A percentile compares a stretch with the other conserved stretches of the same genome.
Evolutionary conservation across 306 rosid species (phyloP).

Genomic region (Dalbergia cochinchinensis): DNA sequence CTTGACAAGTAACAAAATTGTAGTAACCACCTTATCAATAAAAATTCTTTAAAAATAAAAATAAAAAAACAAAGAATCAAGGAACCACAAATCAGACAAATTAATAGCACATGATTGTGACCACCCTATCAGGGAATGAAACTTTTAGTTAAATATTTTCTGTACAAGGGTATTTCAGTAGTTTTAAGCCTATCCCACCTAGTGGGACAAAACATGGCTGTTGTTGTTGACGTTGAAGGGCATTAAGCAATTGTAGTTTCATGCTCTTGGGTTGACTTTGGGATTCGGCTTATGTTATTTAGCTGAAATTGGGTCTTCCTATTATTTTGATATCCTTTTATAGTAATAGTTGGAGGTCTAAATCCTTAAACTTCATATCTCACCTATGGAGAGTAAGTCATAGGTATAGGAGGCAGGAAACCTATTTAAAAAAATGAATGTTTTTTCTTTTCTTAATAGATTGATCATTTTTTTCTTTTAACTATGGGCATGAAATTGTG

Average conservation of each 20-base stretch:
- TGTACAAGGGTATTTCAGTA: background rate
- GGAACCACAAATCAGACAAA: background rate
- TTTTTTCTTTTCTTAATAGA: background rate
- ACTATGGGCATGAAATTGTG: slow-evolving; percentile 30
- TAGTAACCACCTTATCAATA: background rate
- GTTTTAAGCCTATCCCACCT: background rate
- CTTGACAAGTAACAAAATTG: slow-evolving; percentile 17
- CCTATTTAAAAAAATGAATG: slow-evolving; percentile 17
- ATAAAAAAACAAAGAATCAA: background rate
- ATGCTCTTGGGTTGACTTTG: slow-evolving; percentile 21
- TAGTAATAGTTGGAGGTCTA: slow-evolving; percentile 13
- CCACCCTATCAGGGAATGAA: background rate
- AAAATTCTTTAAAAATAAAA: background rate
- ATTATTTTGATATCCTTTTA: slow-evolving; percentile 18
- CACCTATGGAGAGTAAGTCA: slow-evolving; percentile 25
- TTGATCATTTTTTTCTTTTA: slow-evolving; percentile 15
- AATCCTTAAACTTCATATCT: slow-evolving; percentile 25
- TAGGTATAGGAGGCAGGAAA: slow-evolving; percentile 25
- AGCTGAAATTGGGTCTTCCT: slow-evolving; percentile 24
- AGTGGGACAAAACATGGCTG: background rate
- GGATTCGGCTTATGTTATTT: slow-evolving; percentile 14
- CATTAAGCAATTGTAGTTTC: background rate
- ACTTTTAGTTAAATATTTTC: slow-evolving; percentile 17
- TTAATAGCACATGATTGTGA: slow-evolving; percentile 1
- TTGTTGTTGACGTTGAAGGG: background rate